Evolutionary conservation across 2,329 filamentous ascomycete species (phyloP).

Genomic region (Pestalotiopsis sp.): DNA sequence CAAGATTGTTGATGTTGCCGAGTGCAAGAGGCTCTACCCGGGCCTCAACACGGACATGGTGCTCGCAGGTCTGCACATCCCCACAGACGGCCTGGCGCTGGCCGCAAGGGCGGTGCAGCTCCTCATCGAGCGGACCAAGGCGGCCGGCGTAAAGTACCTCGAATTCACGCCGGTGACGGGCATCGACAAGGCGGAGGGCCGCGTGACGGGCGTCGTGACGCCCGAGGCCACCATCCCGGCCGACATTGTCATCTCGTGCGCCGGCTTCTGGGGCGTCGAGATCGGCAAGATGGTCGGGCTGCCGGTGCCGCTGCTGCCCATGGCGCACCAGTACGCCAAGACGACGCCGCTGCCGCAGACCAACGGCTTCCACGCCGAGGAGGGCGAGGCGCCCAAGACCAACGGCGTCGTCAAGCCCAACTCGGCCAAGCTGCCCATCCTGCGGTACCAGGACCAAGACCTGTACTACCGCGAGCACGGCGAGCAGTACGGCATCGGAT

Average conservation of each 20-base stretch:
- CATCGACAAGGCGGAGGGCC: slow-evolving; percentile 50
- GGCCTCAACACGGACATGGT: slow-evolving; percentile 55
- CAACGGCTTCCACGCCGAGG: neutral
- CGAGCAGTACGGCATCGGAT: slow-evolving; percentile 64
- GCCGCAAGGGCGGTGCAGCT: slow-evolving; percentile 64
- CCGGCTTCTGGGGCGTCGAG: slow-evolving; percentile 69
- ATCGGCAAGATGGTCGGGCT: slow-evolving; percentile 63
- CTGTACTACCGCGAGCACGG: slow-evolving; percentile 69
- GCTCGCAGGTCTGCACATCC: slow-evolving; percentile 62
- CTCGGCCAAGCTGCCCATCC: slow-evolving; percentile 58
- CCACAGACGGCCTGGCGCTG: slow-evolving; percentile 62
- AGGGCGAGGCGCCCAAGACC: neutral
- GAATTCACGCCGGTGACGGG: slow-evolving; percentile 60
- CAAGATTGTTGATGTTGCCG: slow-evolving; percentile 50
- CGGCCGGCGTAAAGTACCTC: slow-evolving; percentile 61
- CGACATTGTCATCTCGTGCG: slow-evolving; percentile 65
- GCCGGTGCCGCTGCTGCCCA: slow-evolving; percentile 59
- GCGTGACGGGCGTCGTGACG: slow-evolving; percentile 60
- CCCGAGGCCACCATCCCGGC: slow-evolving; percentile 51
- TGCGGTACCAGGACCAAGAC: slow-evolving; percentile 65
- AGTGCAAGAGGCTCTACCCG: slow-evolving; percentile 58
- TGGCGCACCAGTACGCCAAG: slow-evolving; percentile 67
- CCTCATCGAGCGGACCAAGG: slow-evolving; percentile 59
- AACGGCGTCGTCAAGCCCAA: slow-evolving; percentile 30
- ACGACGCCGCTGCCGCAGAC: slow-evolving; percentile 51